Evolutionary conservation across 208 protist genomes (phyloP).

Genomic region (Crithidia fasciculata): DNA sequence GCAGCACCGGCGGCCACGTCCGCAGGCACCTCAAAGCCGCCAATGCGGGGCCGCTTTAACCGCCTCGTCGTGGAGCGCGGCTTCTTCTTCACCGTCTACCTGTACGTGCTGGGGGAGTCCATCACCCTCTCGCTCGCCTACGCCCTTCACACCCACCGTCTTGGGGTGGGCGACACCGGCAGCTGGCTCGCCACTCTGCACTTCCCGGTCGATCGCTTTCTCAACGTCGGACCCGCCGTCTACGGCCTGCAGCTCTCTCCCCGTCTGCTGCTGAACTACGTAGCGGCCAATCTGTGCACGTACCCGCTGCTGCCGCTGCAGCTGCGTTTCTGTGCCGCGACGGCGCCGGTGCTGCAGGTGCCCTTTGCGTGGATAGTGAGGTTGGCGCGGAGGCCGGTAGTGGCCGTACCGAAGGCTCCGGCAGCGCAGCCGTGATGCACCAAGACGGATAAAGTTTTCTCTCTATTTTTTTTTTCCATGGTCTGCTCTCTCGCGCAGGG

Average conservation of each 20-base stretch:
- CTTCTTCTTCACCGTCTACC: slow-evolving; percentile 55
- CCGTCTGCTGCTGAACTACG: slow-evolving; percentile 75
- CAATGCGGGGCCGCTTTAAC: slow-evolving; percentile 73
- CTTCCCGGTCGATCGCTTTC: slow-evolving; percentile 35
- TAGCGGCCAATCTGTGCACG: slow-evolving; percentile 55
- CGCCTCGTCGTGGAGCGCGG: slow-evolving; percentile 56
- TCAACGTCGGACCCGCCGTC: slow-evolving; percentile 52
- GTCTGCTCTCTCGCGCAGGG: no score
- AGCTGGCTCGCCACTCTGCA: slow-evolving; percentile 35
- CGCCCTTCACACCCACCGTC: slow-evolving; percentile 57
- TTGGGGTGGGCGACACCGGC: slow-evolving; percentile 63
- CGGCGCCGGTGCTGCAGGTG: slow-evolving; percentile 32
- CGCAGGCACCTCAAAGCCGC: slow-evolving; percentile 19
- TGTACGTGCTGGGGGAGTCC: slow-evolving; percentile 77
- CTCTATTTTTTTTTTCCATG: background rate
- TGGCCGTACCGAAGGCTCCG: slow-evolving; percentile 11
- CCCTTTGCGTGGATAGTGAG: slow-evolving; percentile 12
- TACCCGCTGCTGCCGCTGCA: slow-evolving; percentile 62
- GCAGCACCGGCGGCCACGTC: background rate
- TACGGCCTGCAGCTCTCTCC: slow-evolving; percentile 55
- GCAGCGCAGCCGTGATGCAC: background rate
- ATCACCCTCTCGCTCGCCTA: slow-evolving; percentile 56
- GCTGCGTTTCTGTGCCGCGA: slow-evolving; percentile 52
- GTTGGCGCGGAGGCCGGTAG: background rate
- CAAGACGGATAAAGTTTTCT: background rate